Evolutionary conservation across 441 rosid species (phyloP).

Genomic region (Erodium trifolium): DNA sequence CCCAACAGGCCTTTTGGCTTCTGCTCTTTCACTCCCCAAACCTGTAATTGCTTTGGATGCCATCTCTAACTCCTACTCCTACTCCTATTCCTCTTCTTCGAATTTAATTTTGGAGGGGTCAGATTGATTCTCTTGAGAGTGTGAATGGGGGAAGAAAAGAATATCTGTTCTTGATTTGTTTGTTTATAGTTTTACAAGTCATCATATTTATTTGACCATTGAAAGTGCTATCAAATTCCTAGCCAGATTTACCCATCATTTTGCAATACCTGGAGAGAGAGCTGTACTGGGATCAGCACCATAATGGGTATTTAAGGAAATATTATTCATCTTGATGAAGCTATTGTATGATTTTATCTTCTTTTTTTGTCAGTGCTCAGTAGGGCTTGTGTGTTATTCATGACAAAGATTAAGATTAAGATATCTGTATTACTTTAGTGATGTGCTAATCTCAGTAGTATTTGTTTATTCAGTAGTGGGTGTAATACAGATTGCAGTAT

Average conservation of each 20-base stretch:
- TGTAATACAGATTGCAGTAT: slow-evolving; percentile 12
- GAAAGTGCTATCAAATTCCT: slow-evolving; percentile 23
- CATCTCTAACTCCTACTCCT: slow-evolving; percentile 36
- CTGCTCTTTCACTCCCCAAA: slow-evolving; percentile 91
- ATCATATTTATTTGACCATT: slow-evolving; percentile 12
- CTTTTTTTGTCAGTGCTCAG: slow-evolving; percentile 24
- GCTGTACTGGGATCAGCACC: slow-evolving; percentile 20
- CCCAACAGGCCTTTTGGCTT: slow-evolving; percentile 94
- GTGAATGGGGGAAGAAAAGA: slow-evolving; percentile 31
- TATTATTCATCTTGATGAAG: slow-evolving; percentile 11
- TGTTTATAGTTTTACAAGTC: slow-evolving; percentile 30
- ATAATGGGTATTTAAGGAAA: slow-evolving; percentile 11
- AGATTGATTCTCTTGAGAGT: slow-evolving; percentile 23
- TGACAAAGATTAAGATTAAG: slow-evolving; percentile 31
- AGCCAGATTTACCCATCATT: slow-evolving; percentile 15
- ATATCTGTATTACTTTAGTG: slow-evolving; percentile 20
- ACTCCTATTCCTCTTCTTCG: background rate
- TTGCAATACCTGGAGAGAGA: slow-evolving; percentile 16
- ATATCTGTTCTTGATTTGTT: slow-evolving; percentile 50
- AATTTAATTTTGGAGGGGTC: slow-evolving; percentile 12
- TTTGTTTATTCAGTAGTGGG: slow-evolving; percentile 21
- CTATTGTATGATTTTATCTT: slow-evolving; percentile 9
- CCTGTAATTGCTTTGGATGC: slow-evolving; percentile 95
- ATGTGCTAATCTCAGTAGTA: slow-evolving; percentile 1
- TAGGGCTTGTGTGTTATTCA: slow-evolving; percentile 20